A percentile compares a stretch with the other conserved stretches of the same genome.
These are phyloP conservation scores for Alternaria triticimaculans DNA, from an alignment of 2,329 filamentous ascomycete species.

Conservation along the genomic window DNA sequence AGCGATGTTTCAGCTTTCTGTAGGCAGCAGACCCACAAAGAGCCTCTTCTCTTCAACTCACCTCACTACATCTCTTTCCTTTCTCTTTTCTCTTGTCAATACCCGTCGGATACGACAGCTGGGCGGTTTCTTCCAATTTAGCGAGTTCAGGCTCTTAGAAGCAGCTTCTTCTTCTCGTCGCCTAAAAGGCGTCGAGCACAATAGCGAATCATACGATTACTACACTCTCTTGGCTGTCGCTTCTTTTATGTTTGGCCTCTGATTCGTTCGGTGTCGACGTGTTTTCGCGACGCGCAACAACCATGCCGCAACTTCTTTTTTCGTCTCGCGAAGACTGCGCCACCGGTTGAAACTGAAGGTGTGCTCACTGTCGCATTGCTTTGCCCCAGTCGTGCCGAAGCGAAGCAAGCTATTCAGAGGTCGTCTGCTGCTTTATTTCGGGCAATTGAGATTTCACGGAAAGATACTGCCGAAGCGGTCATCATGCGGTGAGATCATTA, in stretches of 20 bases:
- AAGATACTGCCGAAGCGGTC: neutral
- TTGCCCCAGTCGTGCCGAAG: neutral
- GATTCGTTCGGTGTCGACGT: neutral
- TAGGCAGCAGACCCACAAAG: constrained; percentile 23
- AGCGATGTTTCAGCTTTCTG: constrained; percentile 16
- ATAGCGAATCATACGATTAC: constrained; percentile 12
- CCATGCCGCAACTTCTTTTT: neutral
- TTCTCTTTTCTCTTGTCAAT: constrained; percentile 18
- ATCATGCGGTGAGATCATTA: constrained; percentile 8
- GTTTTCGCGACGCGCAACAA: neutral
- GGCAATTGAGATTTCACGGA: neutral
- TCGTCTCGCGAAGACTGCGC: neutral
- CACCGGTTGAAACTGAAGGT: neutral
- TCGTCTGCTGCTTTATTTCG: constrained; percentile 4
- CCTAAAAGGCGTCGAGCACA: constrained; percentile 4
- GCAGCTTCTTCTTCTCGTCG: constrained; percentile 1
- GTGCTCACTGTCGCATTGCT: neutral
- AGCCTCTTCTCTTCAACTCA: constrained; percentile 22
- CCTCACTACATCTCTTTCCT: constrained; percentile 18
- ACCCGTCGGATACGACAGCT: constrained; percentile 20
- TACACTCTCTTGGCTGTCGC: neutral
- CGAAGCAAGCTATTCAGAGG: neutral
- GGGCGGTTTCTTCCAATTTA: constrained; percentile 19
- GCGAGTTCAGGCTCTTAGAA: constrained; percentile 10
- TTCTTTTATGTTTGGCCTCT: constrained; percentile 2